Conservation (phyloP, 192 early-diverging fungal genomes). For the Rhizoclosmatium sp. region DNA sequence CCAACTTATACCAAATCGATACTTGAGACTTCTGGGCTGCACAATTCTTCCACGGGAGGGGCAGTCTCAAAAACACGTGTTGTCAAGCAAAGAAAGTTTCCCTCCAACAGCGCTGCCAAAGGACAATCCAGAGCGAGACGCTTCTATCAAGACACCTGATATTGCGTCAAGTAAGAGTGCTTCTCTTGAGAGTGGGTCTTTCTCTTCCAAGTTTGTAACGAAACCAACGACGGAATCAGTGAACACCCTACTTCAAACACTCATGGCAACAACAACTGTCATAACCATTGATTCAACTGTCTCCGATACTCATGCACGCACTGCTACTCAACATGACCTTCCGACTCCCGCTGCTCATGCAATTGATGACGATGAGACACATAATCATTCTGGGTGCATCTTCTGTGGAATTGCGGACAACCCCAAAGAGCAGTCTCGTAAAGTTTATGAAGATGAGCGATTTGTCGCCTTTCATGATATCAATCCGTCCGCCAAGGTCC, state of each 20-base stretch:
- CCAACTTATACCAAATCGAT: constrained; percentile 15
- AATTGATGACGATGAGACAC: not conserved
- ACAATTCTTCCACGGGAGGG: constrained; percentile 10
- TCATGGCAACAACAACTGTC: constrained; percentile 1
- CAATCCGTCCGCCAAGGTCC: constrained; percentile 42
- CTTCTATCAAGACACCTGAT: not conserved
- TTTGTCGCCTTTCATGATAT: constrained; percentile 55
- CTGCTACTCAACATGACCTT: not conserved
- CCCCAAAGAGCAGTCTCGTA: constrained; percentile 1
- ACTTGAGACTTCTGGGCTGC: constrained; percentile 23
- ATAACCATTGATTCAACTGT: not conserved
- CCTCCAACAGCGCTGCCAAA: not conserved
- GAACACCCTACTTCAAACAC: not conserved
- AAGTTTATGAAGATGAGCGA: constrained; percentile 42
- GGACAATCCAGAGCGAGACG: not conserved
- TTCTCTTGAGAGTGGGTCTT: not conserved
- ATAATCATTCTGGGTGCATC: not conserved
- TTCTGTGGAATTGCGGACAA: constrained; percentile 35
- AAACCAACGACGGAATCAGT: not conserved
- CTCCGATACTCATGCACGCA: not conserved
- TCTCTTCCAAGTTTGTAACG: not conserved
- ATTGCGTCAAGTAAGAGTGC: not conserved
- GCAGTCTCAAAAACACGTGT: not conserved
- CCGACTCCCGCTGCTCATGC: not conserved
- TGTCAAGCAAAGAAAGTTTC: not conserved